phyloP scores from a whole-genome alignment of 495 filamentous ascomycete genomes.

The Articulospora tetracladia region DNA sequence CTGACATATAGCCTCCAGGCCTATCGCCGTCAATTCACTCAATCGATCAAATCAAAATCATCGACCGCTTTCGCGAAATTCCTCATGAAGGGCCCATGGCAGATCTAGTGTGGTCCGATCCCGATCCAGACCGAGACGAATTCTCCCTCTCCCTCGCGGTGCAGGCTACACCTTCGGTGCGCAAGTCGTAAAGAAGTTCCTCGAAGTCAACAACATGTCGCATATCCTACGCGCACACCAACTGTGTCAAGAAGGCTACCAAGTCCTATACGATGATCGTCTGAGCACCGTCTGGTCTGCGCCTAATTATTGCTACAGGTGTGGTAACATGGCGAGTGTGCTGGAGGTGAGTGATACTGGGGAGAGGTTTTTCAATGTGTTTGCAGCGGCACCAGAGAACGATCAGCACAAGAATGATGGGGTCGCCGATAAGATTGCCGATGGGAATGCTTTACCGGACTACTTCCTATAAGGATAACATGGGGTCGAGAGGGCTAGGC shows the following conservation, averaged over 20 bases:
- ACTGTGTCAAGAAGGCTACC: conserved; percentile 95
- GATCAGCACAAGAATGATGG: conserved; percentile 78
- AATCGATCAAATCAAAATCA: conserved; percentile 99
- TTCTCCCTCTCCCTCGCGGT: conserved; percentile 92
- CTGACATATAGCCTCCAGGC: conserved; percentile 37
- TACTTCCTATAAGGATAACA: conserved; percentile 44
- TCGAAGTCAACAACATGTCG: conserved; percentile 93
- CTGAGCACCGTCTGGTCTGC: conserved; percentile 97
- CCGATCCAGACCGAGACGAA: conserved; percentile 91
- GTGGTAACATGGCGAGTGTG: conserved; percentile 95
- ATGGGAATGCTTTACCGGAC: conserved; percentile 48
- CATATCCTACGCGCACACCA: conserved; percentile 97
- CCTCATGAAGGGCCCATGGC: conserved; percentile 99
- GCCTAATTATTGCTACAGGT: conserved; percentile 94
- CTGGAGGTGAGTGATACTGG: conserved; percentile 91
- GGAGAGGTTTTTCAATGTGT: conserved; percentile 93
- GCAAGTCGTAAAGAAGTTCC: conserved; percentile 95
- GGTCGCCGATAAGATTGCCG: conserved; percentile 42
- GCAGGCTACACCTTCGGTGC: conserved; percentile 97
- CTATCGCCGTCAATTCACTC: conserved; percentile 95
- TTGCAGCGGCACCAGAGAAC: conserved; percentile 94
- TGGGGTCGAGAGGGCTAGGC: conserved; percentile 47
- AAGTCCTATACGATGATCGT: conserved; percentile 90
- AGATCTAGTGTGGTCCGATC: conserved; percentile 98
- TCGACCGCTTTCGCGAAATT: conserved; percentile 96